Evolutionary conservation across 2,329 filamentous ascomycete genomes (phyloP).

Genomic region (Lasiodiplodia sp.): DNA sequence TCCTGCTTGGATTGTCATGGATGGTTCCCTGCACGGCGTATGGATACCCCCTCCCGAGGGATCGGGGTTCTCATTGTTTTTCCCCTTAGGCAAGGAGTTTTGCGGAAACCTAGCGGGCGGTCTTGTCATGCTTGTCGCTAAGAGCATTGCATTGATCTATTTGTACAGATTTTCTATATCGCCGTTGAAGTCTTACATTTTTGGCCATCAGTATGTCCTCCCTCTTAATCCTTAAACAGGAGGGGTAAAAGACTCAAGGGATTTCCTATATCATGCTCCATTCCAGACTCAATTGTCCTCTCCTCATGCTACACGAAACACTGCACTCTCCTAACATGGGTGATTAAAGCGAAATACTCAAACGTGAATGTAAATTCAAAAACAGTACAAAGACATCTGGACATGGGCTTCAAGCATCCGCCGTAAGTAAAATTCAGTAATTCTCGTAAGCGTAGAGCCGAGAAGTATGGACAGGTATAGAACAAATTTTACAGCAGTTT

Average conservation of each 20-base stretch:
- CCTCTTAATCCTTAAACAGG: background rate
- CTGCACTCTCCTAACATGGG: background rate
- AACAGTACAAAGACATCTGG: background rate
- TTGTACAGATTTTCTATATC: conserved; percentile 40
- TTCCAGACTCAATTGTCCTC: background rate
- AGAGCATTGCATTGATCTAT: conserved; percentile 30
- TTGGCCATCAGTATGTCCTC: background rate
- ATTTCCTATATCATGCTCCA: background rate
- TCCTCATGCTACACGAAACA: background rate
- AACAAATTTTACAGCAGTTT: too few relatives aligned
- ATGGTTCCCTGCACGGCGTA: conserved; percentile 20
- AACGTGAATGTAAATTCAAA: background rate
- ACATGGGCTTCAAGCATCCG: background rate
- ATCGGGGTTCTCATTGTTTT: background rate
- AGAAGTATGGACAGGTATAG: too few relatives aligned
- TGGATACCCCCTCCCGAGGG: conserved; percentile 18
- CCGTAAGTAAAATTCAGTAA: background rate
- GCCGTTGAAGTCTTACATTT: conserved; percentile 32
- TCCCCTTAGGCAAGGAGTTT: conserved; percentile 11
- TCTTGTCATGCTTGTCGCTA: conserved; percentile 2
- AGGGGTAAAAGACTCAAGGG: background rate
- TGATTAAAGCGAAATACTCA: background rate
- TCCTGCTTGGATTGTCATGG: conserved; percentile 16
- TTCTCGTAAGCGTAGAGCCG: background rate
- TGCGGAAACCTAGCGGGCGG: conserved; percentile 9